These are phyloP conservation scores for Sistotremastrum suecicum DNA, from an alignment of 768 basidiomycete species.

Conservation along the genomic window DNA sequence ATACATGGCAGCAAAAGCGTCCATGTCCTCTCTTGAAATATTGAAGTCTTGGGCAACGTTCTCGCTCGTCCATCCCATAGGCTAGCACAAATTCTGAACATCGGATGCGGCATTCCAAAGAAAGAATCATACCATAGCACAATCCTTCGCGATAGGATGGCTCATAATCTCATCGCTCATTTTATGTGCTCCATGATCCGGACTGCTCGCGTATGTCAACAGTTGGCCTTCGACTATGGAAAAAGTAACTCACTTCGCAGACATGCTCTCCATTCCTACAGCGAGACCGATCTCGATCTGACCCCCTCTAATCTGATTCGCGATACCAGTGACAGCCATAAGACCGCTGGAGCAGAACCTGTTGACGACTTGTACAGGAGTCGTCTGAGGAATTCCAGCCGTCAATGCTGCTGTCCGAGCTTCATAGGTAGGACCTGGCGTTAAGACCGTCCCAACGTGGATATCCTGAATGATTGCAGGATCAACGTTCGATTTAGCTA, in stretches of 20 bases:
- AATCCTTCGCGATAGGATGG: constrained; percentile 5
- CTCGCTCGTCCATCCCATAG: constrained; percentile 93
- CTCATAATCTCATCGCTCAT: constrained; percentile 10
- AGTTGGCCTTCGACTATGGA: neutral
- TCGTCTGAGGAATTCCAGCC: constrained; percentile 69
- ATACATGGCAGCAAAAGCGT: constrained; percentile 59
- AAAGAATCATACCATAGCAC: neutral
- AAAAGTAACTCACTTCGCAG: constrained; percentile 1
- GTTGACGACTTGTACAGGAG: constrained; percentile 72
- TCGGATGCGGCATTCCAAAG: constrained; percentile 53
- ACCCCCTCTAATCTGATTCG: constrained; percentile 61
- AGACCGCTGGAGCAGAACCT: constrained; percentile 85
- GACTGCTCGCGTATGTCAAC: constrained; percentile 3
- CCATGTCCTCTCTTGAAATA: constrained; percentile 65
- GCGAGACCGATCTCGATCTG: constrained; percentile 88
- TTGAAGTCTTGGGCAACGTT: constrained; percentile 71
- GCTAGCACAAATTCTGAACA: no score
- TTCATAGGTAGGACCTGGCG: constrained; percentile 62
- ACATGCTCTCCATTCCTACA: constrained; percentile 19
- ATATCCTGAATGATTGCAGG: constrained; percentile 77
- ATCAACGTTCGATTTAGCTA: constrained; percentile 52
- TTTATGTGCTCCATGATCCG: constrained; percentile 3
- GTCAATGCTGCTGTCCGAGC: constrained; percentile 82
- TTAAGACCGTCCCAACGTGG: constrained; percentile 78
- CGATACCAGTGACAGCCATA: constrained; percentile 68